These are phyloP conservation scores for Platanus orientalis DNA, from an alignment of 164 flowering plant genomes.

Conservation along the genomic window DNA sequence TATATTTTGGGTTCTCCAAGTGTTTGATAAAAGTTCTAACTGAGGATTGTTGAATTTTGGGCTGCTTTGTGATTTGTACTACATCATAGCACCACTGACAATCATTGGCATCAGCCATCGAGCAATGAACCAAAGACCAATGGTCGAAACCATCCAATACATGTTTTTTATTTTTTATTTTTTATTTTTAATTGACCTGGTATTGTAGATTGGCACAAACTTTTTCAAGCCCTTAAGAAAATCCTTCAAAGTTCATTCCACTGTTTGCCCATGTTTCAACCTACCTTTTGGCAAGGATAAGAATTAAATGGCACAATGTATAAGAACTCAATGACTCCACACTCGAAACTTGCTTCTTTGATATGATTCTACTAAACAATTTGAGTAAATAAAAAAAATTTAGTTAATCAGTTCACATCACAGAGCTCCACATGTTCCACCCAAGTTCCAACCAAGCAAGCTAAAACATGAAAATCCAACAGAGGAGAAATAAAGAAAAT, in stretches of 20 bases:
- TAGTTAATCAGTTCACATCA: too few relatives aligned
- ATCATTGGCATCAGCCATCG: slow-evolving; percentile 95
- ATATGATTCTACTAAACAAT: not conserved
- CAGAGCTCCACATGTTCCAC: not conserved
- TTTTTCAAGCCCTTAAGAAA: slow-evolving; percentile 84
- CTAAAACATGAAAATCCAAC: not conserved
- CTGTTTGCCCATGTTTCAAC: slow-evolving; percentile 86
- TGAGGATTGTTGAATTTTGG: too few relatives aligned
- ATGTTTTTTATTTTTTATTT: too few relatives aligned
- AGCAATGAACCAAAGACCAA: slow-evolving; percentile 97
- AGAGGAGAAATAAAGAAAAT: not conserved
- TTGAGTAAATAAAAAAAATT: too few relatives aligned
- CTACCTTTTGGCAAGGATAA: slow-evolving; percentile 90
- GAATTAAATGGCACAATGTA: slow-evolving; percentile 31
- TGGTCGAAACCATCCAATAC: slow-evolving; percentile 99
- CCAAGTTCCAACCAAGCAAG: not conserved
- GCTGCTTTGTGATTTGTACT: too few relatives aligned
- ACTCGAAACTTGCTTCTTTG: not conserved
- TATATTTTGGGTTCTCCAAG: too few relatives aligned
- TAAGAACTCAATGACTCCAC: slow-evolving; percentile 9
- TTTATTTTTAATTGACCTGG: slow-evolving; percentile 89
- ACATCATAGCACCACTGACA: slow-evolving; percentile 98
- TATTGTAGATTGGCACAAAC: slow-evolving; percentile 90
- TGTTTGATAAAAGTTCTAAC: too few relatives aligned
- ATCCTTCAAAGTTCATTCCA: slow-evolving; percentile 91